Evolutionary conservation across 2,329 filamentous ascomycete species (phyloP).

Genomic region (Phaeophleospora eucalypticola): DNA sequence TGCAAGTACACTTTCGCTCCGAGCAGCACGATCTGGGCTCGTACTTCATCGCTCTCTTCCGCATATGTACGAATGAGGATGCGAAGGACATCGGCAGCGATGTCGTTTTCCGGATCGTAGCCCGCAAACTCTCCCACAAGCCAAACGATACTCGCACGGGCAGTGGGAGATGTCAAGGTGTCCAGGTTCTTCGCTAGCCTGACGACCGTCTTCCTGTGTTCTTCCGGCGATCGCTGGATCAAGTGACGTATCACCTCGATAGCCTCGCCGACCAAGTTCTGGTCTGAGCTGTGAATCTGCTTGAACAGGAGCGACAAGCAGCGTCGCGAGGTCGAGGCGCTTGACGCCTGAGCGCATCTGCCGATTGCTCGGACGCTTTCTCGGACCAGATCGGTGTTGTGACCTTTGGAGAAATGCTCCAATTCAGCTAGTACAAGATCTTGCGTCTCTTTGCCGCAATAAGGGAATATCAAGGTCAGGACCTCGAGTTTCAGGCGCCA

Average conservation of each 20-base stretch:
- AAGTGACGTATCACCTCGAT: slow-evolving; percentile 92
- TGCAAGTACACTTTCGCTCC: slow-evolving; percentile 97
- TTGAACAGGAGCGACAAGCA: slow-evolving; percentile 79
- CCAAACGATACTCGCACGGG: slow-evolving; percentile 94
- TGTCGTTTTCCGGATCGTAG: slow-evolving; percentile 70
- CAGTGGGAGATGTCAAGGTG: slow-evolving; percentile 78
- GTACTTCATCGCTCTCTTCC: slow-evolving; percentile 78
- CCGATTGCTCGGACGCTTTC: slow-evolving; percentile 92
- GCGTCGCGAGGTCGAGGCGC: slow-evolving; percentile 64
- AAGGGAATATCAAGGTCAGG: slow-evolving; percentile 83
- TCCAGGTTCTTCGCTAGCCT: slow-evolving; percentile 88
- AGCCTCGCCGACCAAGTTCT: slow-evolving; percentile 83
- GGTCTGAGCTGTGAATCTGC: slow-evolving; percentile 84
- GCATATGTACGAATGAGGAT: slow-evolving; percentile 82
- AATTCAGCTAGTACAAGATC: slow-evolving; percentile 86
- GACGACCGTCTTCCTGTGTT: slow-evolving; percentile 80
- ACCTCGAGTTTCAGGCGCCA: slow-evolving; percentile 92
- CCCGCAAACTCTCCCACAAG: slow-evolving; percentile 92
- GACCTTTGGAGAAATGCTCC: slow-evolving; percentile 79
- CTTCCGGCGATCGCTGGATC: slow-evolving; percentile 82
- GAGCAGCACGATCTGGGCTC: slow-evolving; percentile 84
- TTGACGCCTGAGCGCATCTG: slow-evolving; percentile 74
- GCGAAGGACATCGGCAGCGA: slow-evolving; percentile 85
- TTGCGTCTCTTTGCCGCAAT: slow-evolving; percentile 70
- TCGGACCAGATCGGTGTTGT: slow-evolving; percentile 72